Evolutionary conservation across 2,329 filamentous ascomycete genomes (phyloP), one percentile per base, ranked within the genome.

Genomic region (Metarhizium guizhouense): DNA sequence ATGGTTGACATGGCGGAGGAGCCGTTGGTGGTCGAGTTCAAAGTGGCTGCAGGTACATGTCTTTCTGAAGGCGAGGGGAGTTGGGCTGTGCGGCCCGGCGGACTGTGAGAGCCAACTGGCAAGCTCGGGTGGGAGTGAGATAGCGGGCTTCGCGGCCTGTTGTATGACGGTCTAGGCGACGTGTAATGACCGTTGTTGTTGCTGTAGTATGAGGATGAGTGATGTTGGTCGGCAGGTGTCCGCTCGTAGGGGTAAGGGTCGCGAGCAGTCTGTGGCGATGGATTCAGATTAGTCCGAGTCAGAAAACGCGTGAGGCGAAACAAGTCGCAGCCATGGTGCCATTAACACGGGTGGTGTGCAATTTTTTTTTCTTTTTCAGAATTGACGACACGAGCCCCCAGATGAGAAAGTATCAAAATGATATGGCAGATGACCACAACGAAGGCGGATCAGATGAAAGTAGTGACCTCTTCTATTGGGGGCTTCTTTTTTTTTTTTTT

Each of bases 241-340:
- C 70, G 68, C 51, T 74, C 65, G 66, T 80, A 79, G 55, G 66
- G 68, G 70, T 81, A 81, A 36, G 74, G 66, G 61, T 82, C 80
- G 66, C 74, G 78, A 65, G 45, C 20, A 48, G 70, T 68, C 78
- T 81, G 66, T 42, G 29, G 20, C 40, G 49, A 34, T 36, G 3
- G 29, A 11, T 47, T 43, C 54, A 47, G 45, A 52, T 57, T 42
- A 47, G 45, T 48, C 20, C 10, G 11, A 18, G 45, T 48, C 45
- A 48, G 25, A 48, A 30, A 30, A 48, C 18, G 45, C n/a, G 29
- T 11, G 38, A 34, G 50, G 51, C 50, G 48, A 47, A 20, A 47
- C 43, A 53, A 30, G 11, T 36, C 43, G 52, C 49, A 38, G 52
- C n/a, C 57, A 47, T 42, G 49, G 47, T 45, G 48, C 25, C 45